Conservation (phyloP, 2,329 filamentous ascomycete species). For the Paraphoma chrysanthemicola region DNA sequence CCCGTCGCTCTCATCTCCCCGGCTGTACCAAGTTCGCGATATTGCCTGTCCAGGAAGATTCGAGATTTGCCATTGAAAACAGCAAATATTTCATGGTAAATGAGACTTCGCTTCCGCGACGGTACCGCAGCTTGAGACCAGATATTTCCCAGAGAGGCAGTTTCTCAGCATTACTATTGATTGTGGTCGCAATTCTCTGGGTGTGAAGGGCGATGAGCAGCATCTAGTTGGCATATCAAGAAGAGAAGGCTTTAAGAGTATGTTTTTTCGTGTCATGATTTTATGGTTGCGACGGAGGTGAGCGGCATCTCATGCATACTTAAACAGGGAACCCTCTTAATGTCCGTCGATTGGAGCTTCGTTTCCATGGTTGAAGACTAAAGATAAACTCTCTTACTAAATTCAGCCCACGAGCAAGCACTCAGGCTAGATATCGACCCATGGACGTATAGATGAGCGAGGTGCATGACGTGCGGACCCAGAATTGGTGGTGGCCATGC, state of each 20-base stretch:
- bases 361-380: background rate
- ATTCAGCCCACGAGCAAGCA: no score
- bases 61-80: background rate
- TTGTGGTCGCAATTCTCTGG: background rate
- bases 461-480: no score
- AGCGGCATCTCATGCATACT: background rate
- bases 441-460: no score
- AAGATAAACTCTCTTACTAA: no score
- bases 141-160: background rate
- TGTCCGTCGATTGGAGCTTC: constrained; percentile 13
- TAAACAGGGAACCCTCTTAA: constrained; percentile 9
- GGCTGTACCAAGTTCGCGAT: background rate
- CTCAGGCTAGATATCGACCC: no score
- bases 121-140: no score
- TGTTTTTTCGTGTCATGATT: background rate
- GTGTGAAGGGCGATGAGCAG: background rate
- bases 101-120: background rate
- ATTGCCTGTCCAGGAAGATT: background rate
- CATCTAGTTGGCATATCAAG: background rate
- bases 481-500: no score
- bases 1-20: constrained; percentile 1
- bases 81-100: background rate
- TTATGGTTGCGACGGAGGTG: background rate
- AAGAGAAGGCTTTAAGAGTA: background rate
- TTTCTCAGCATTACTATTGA: background rate